A percentile compares a stretch with the other conserved stretches of the same genome.
phyloP scores from a whole-genome alignment of 345 rosid species.

The Eucalyptus polybractea region DNA sequence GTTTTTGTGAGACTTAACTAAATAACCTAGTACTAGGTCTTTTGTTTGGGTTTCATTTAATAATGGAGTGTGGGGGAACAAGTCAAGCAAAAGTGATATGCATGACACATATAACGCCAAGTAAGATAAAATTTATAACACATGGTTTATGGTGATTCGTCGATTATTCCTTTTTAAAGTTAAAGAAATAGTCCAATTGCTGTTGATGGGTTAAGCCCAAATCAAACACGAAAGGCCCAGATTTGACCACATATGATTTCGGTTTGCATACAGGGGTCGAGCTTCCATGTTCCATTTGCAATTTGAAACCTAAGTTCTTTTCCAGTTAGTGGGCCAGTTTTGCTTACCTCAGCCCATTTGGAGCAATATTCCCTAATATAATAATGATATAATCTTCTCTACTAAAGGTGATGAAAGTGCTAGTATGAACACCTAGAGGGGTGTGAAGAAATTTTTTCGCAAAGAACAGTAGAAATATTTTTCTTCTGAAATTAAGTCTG shows the following conservation, averaged over 20 bases:
- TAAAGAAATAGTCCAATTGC: not conserved
- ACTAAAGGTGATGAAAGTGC: not conserved
- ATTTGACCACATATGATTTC: not conserved
- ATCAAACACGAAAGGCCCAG: not conserved
- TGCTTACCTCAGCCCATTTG: not conserved
- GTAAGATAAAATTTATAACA: not conserved
- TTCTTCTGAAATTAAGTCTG: too few species aligned
- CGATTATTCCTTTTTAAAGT: not conserved
- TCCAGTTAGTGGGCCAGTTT: not conserved
- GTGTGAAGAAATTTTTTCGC: too few species aligned
- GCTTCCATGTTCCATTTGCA: not conserved
- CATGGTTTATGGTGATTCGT: not conserved
- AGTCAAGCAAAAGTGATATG: not conserved
- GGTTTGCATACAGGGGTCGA: not conserved
- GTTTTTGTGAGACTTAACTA: not conserved
- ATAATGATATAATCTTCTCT: not conserved
- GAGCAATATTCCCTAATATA: not conserved
- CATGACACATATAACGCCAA: not conserved
- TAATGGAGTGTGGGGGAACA: not conserved
- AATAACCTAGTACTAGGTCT: not conserved
- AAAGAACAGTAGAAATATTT: too few species aligned
- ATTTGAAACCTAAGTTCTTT: not conserved
- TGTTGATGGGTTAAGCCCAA: not conserved
- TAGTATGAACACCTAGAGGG: too few species aligned
- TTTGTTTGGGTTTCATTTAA: not conserved